These are phyloP conservation scores for Ophiostoma himal-ulmi DNA, from an alignment of 2,329 filamentous ascomycete species.

Conservation along the genomic window DNA sequence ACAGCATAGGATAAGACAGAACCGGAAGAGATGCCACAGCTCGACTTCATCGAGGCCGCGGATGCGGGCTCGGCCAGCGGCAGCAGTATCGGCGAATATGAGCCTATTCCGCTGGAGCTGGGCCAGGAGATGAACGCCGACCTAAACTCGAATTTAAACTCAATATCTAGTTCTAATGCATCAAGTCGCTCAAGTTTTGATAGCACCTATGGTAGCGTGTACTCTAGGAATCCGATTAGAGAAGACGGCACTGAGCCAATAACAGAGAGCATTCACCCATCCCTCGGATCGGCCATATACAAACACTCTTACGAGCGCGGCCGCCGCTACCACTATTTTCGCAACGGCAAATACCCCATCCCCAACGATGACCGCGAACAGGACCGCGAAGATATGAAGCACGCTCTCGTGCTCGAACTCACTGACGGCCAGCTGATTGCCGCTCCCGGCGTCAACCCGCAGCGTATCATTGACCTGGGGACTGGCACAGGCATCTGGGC, in stretches of 20 bases:
- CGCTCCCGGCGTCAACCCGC: slow-evolving; percentile 37
- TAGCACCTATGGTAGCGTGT: slow-evolving; percentile 1
- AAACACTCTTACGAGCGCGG: slow-evolving; percentile 27
- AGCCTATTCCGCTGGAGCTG: slow-evolving; percentile 21
- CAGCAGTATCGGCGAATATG: slow-evolving; percentile 17
- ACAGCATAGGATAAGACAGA: neutral
- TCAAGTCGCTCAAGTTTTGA: neutral
- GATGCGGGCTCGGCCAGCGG: slow-evolving; percentile 8
- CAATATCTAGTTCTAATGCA: no score
- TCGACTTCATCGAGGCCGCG: neutral
- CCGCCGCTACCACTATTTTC: slow-evolving; percentile 39
- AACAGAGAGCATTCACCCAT: slow-evolving; percentile 15
- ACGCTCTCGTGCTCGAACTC: slow-evolving; percentile 42
- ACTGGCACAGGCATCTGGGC: slow-evolving; percentile 42
- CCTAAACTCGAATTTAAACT: neutral
- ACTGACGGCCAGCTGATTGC: slow-evolving; percentile 38
- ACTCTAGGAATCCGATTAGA: neutral
- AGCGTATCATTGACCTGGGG: slow-evolving; percentile 44
- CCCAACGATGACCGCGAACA: slow-evolving; percentile 45
- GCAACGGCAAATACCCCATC: slow-evolving; percentile 41
- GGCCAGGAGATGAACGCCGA: slow-evolving; percentile 4
- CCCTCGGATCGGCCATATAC: slow-evolving; percentile 13
- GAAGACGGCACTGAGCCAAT: neutral
- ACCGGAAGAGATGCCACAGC: neutral
- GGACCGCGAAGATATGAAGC: slow-evolving; percentile 42